Conservation (phyloP, 2,329 filamentous ascomycete species). For the Capronia americana region DNA sequence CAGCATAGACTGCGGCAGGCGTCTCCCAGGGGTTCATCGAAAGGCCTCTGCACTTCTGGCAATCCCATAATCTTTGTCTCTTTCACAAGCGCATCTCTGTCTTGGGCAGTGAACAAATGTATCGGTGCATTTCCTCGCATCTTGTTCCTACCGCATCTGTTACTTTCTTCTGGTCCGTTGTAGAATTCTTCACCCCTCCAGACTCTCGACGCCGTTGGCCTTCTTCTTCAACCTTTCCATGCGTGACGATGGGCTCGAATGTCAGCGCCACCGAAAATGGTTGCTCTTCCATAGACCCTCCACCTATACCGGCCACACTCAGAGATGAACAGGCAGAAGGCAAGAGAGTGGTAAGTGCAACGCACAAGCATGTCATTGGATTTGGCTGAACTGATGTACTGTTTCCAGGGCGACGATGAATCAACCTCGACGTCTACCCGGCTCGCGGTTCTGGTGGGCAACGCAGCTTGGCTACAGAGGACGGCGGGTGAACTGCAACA, state of each 20-base stretch:
- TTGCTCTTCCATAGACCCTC: not conserved
- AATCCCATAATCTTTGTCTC: not conserved
- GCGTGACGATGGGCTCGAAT: not conserved
- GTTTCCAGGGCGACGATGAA: not conserved
- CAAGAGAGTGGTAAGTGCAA: not conserved
- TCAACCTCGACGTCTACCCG: not conserved
- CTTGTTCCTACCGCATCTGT: not conserved
- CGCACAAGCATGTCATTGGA: not conserved
- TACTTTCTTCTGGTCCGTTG: not conserved
- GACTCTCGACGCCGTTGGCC: not conserved
- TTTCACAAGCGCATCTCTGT: not conserved
- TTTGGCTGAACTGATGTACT: not conserved
- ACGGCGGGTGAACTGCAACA: not conserved
- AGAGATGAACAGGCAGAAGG: not conserved
- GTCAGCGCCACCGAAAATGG: not conserved
- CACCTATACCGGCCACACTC: no score
- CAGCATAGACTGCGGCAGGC: not conserved
- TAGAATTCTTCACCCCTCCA: not conserved
- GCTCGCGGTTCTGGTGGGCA: not conserved
- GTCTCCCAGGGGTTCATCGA: not conserved
- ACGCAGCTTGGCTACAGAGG: not conserved
- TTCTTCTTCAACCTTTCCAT: not conserved
- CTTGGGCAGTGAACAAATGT: not conserved
- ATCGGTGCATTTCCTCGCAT: not conserved
- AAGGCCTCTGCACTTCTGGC: not conserved